These are phyloP conservation scores for Schizothecium vesticola DNA, from an alignment of 495 filamentous ascomycete genomes.

Conservation along the genomic window DNA sequence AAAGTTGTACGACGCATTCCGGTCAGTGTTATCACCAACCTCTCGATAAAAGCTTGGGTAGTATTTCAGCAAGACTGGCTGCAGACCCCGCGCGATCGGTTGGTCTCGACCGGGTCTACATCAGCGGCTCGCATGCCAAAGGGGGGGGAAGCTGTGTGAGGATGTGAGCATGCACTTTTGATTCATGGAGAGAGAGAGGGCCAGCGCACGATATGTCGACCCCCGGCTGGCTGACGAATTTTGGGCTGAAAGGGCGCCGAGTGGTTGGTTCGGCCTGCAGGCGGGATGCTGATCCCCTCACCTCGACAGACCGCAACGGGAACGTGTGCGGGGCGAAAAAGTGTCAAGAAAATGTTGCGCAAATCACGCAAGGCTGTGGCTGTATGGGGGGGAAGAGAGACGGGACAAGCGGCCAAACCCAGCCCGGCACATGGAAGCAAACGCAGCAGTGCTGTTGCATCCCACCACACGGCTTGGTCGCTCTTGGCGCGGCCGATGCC, in stretches of 20 bases:
- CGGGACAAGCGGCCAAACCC: not conserved
- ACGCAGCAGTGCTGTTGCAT: not conserved
- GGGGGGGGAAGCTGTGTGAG: not conserved
- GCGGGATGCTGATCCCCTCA: not conserved
- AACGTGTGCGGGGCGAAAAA: not conserved
- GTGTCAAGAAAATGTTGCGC: not conserved
- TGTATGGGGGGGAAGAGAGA: not conserved
- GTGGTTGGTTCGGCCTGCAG: conserved; percentile 1
- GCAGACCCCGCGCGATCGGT: conserved; percentile 4
- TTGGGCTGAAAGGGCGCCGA: conserved; percentile 4
- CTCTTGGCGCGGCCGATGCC: conserved; percentile 1
- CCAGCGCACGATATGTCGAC: not conserved
- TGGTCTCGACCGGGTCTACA: conserved; percentile 1
- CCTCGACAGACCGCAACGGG: not conserved
- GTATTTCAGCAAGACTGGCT: not conserved
- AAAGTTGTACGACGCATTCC: not conserved
- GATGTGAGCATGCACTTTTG: not conserved
- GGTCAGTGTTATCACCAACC: not conserved
- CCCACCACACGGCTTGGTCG: not conserved
- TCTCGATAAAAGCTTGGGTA: not conserved
- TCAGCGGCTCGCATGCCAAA: not conserved
- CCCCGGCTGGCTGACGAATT: not conserved
- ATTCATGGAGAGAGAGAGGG: not conserved
- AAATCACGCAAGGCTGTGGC: not conserved
- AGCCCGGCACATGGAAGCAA: not conserved